Conservation (phyloP, 176 grass and related monocot species). For the Rhipidocladum racemiflorum region DNA sequence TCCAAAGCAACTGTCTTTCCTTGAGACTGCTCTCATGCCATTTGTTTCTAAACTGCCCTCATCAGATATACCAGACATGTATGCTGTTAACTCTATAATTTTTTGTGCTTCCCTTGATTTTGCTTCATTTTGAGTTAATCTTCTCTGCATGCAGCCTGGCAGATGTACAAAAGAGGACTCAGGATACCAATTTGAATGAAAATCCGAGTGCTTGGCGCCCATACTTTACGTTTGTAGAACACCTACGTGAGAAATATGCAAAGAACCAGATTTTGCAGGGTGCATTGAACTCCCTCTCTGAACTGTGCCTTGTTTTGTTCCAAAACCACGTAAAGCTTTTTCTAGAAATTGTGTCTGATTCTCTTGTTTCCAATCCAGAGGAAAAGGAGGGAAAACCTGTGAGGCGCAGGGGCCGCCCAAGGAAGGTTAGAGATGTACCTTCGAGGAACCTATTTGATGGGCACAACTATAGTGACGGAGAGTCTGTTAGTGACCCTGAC, state of each 20-base stretch:
- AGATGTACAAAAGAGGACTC: conserved; percentile 67
- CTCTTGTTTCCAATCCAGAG: conserved; percentile 47
- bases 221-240: conserved; percentile 62
- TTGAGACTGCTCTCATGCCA: conserved; percentile 73
- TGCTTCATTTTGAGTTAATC: conserved; percentile 19
- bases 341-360: conserved; percentile 27
- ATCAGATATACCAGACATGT: conserved; percentile 85
- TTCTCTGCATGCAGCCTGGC: conserved; percentile 53
- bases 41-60: conserved; percentile 79
- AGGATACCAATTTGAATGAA: conserved; percentile 57
- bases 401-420: conserved; percentile 81
- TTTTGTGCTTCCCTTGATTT: conserved; percentile 18
- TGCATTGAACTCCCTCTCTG: conserved; percentile 20
- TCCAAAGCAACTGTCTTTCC: conserved; percentile 71
- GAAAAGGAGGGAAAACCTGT: conserved; percentile 74
- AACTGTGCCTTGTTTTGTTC: neutral
- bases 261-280: conserved; percentile 78
- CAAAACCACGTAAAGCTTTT: neutral
- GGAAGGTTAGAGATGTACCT: conserved; percentile 68
- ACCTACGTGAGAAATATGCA: conserved; percentile 57
- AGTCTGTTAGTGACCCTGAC: conserved; percentile 69
- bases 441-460: conserved; percentile 80
- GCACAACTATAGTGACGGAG: conserved; percentile 61
- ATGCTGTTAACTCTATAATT: conserved; percentile 37
- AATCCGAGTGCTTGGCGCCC: conserved; percentile 65